phyloP scores from a whole-genome alignment of 176 grass and related monocot species.

The Luzula sylvatica region DNA sequence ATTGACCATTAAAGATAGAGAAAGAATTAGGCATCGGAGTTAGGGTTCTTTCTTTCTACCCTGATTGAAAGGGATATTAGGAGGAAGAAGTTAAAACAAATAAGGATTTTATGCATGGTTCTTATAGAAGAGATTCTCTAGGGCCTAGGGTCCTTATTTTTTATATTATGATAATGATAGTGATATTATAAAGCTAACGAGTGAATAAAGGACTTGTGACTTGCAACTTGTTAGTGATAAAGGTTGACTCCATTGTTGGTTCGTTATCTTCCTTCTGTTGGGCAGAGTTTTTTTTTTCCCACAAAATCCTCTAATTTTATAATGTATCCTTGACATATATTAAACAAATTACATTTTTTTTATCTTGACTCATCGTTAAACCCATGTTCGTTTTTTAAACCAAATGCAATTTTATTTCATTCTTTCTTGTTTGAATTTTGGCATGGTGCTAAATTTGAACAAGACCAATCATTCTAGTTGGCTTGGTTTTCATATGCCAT shows the following conservation, averaged over 20 bases:
- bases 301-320: neutral
- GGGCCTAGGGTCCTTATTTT: neutral
- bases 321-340: neutral
- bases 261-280: neutral
- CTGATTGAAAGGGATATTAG: conserved; percentile 3
- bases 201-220: neutral
- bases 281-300: neutral
- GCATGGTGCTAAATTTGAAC: no score
- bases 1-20: conserved; percentile 11
- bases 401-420: no score
- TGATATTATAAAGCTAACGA: neutral
- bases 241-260: neutral
- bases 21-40: conserved; percentile 3
- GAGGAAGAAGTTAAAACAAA: neutral
- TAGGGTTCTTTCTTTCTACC: neutral
- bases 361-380: no score
- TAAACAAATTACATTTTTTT: neutral
- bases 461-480: no score
- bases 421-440: no score
- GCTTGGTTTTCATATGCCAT: no score
- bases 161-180: neutral
- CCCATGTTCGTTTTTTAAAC: no score
- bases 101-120: neutral
- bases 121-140: neutral
- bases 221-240: conserved; percentile 3